phyloP scores from a whole-genome alignment of 2,329 filamentous ascomycete genomes.

The Chaetomium sp. region DNA sequence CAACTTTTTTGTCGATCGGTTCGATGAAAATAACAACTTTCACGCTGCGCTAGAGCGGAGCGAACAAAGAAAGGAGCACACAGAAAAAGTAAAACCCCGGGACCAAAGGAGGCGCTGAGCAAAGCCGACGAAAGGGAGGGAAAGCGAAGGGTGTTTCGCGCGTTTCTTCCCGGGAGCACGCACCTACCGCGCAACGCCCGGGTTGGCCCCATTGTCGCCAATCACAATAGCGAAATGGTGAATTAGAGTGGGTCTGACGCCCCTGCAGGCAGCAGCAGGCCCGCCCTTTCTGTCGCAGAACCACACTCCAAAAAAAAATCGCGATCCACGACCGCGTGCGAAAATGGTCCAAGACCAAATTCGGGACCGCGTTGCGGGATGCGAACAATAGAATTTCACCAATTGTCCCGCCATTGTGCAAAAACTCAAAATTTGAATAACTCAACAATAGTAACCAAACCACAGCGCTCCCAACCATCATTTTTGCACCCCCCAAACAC shows the following conservation, averaged over 20 bases:
- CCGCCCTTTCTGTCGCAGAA: slow-evolving; percentile 9
- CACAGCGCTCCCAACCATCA: neutral
- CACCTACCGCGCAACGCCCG: too few relatives aligned
- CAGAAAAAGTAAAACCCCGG: neutral
- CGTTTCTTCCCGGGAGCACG: slow-evolving; percentile 14
- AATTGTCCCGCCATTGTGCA: slow-evolving; percentile 12
- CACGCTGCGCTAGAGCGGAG: too few relatives aligned
- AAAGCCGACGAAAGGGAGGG: slow-evolving; percentile 2
- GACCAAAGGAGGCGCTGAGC: neutral
- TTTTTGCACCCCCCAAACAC: slow-evolving; percentile 1
- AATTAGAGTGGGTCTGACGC: slow-evolving; percentile 10
- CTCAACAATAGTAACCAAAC: neutral
- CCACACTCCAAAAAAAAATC: slow-evolving; percentile 20
- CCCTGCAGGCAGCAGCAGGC: slow-evolving; percentile 21
- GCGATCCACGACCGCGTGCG: slow-evolving; percentile 1
- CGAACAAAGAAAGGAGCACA: too few relatives aligned
- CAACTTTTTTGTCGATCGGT: too few relatives aligned
- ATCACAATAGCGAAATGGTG: neutral
- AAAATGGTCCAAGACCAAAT: neutral
- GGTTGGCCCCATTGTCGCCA: slow-evolving; percentile 5
- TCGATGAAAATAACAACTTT: too few relatives aligned
- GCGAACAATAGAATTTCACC: slow-evolving; percentile 12
- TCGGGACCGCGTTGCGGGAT: slow-evolving; percentile 14
- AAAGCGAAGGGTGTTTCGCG: slow-evolving; percentile 6
- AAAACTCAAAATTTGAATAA: neutral